phyloP scores from a whole-genome alignment of 495 filamentous ascomycete species.

The Hypoxylon intermedium region DNA sequence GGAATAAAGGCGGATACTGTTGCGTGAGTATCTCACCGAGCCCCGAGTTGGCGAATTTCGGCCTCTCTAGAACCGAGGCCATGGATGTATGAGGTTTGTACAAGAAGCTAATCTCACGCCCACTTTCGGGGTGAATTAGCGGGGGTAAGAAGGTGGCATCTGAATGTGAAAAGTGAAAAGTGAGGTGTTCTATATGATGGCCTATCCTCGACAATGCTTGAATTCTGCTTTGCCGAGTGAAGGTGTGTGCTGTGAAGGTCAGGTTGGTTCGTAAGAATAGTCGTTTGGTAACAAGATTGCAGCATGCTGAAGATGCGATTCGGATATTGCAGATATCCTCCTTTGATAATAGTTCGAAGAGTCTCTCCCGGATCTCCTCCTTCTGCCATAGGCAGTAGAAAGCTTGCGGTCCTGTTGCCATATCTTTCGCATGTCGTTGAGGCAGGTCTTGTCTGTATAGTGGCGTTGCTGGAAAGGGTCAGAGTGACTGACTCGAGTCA shows the following conservation, averaged over 20 bases:
- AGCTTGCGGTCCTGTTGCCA: slow-evolving; percentile 54
- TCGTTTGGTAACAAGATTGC: slow-evolving; percentile 58
- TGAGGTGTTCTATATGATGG: slow-evolving; percentile 71
- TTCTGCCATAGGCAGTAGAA: slow-evolving; percentile 64
- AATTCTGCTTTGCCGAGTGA: slow-evolving; percentile 71
- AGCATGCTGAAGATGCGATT: slow-evolving; percentile 57
- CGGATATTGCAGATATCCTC: slow-evolving; percentile 59
- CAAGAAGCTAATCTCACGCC: slow-evolving; percentile 74
- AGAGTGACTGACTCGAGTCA: slow-evolving; percentile 20
- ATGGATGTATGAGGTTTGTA: slow-evolving; percentile 72
- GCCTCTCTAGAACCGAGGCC: slow-evolving; percentile 54
- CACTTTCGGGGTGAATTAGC: slow-evolving; percentile 71
- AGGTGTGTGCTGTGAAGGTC: slow-evolving; percentile 72
- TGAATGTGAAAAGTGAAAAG: slow-evolving; percentile 73
- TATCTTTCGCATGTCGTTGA: slow-evolving; percentile 55
- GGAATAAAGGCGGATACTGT: slow-evolving; percentile 83
- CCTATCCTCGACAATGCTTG: slow-evolving; percentile 75
- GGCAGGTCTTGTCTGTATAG: slow-evolving; percentile 24
- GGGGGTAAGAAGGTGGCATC: slow-evolving; percentile 77
- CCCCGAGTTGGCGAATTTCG: slow-evolving; percentile 69
- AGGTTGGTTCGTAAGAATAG: slow-evolving; percentile 63
- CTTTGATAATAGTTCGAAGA: slow-evolving; percentile 59
- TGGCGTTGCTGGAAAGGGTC: slow-evolving; percentile 16
- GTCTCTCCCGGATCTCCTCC: slow-evolving; percentile 53
- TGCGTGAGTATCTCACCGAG: slow-evolving; percentile 74